Percentiles rank a stretch among this genome's conserved stretches.
phyloP scores from a whole-genome alignment of 2,329 filamentous ascomycete species.

The Bipolaris oryzae region DNA sequence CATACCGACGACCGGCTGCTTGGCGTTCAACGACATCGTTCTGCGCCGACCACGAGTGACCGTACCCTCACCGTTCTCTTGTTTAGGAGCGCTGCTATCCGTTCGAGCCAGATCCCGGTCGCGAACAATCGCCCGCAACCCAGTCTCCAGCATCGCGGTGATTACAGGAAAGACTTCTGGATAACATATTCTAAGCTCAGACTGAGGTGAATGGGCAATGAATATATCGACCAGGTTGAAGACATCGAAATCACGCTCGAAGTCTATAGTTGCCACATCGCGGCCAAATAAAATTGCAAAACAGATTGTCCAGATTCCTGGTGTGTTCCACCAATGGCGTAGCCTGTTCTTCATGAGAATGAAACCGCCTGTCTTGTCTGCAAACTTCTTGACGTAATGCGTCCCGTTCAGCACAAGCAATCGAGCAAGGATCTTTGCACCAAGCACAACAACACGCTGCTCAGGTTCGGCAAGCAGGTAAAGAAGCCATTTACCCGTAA shows the following conservation, averaged over 20 bases:
- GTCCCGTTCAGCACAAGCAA: slow-evolving; percentile 82
- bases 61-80: slow-evolving; percentile 24
- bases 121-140: slow-evolving; percentile 63
- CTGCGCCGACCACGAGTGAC: slow-evolving; percentile 57
- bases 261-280: slow-evolving; percentile 76
- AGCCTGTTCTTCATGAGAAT: slow-evolving; percentile 81
- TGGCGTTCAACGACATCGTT: slow-evolving; percentile 71
- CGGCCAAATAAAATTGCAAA: slow-evolving; percentile 87
- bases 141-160: slow-evolving; percentile 84
- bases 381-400: slow-evolving; percentile 83
- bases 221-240: slow-evolving; percentile 78
- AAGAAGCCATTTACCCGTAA: slow-evolving; percentile 96
- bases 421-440: slow-evolving; percentile 80
- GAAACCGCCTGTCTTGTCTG: slow-evolving; percentile 86
- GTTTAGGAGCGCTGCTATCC: slow-evolving; percentile 25
- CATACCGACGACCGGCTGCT: slow-evolving; percentile 52
- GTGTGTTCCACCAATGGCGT: slow-evolving; percentile 85
- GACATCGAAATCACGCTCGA: slow-evolving; percentile 75
- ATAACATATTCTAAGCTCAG: slow-evolving; percentile 69
- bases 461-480: slow-evolving; percentile 90
- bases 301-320: slow-evolving; percentile 83
- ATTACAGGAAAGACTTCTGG: slow-evolving; percentile 82
- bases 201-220: slow-evolving; percentile 46
- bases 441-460: slow-evolving; percentile 78
- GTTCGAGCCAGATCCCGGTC: slow-evolving; percentile 37